These are phyloP conservation scores for Bromus sterilis DNA, from an alignment of 176 grass and related monocot genomes.

Conservation along the genomic window DNA sequence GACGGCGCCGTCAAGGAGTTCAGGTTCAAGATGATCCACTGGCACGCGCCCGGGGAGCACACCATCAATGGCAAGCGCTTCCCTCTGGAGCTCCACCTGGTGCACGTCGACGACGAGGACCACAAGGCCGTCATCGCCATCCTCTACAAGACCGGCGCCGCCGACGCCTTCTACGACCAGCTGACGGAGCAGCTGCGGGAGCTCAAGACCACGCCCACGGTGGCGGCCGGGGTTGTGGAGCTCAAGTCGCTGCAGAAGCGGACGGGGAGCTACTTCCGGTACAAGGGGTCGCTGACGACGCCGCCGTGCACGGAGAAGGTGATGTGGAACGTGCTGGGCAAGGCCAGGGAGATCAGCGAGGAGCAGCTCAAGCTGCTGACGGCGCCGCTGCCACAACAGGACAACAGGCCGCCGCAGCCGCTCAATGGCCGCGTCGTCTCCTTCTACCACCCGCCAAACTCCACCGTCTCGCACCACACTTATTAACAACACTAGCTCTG, in stretches of 20 bases:
- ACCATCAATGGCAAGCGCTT: conserved; percentile 61
- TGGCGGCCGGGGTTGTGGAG: conserved; percentile 8
- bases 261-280: conserved; percentile 59
- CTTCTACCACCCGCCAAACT: conserved; percentile 33
- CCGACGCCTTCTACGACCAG: conserved; percentile 62
- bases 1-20: conserved; percentile 15
- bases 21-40: conserved; percentile 31
- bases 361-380: conserved; percentile 33
- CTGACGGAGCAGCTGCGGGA: not conserved
- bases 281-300: conserved; percentile 64
- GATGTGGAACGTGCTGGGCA: conserved; percentile 57
- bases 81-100: conserved; percentile 57
- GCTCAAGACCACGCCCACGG: not conserved
- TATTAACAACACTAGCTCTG: no score
- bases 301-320: conserved; percentile 84
- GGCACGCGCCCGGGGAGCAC: conserved; percentile 86
- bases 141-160: conserved; percentile 42
- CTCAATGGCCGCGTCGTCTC: conserved; percentile 46
- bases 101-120: conserved; percentile 40
- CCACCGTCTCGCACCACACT: conserved; percentile 7
- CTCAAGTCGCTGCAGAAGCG: conserved; percentile 36
- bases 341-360: conserved; percentile 56
- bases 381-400: conserved; percentile 13
- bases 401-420: conserved; percentile 45
- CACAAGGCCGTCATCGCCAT: conserved; percentile 30